These are phyloP conservation scores for Colletotrichum theobromicola DNA, from an alignment of 2,329 filamentous ascomycete species.

Conservation along the genomic window DNA sequence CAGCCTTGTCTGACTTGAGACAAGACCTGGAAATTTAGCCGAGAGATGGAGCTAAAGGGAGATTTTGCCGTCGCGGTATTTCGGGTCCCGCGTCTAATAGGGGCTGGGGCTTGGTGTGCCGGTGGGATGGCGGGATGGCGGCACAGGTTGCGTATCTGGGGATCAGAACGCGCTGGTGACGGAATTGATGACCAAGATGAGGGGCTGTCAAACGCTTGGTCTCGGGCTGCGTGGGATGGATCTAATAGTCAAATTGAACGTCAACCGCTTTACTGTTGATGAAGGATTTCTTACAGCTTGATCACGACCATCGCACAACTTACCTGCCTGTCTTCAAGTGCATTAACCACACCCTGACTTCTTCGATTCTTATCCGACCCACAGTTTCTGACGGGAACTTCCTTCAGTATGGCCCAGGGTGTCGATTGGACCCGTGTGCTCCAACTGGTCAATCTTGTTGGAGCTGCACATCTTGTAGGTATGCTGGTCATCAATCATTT, in stretches of 20 bases:
- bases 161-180: background rate
- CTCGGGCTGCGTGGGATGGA: background rate
- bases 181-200: background rate
- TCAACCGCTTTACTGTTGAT: background rate
- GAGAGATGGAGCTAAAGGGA: background rate
- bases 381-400: background rate
- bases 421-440: background rate
- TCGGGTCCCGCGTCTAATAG: background rate
- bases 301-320: background rate
- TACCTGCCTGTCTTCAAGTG: background rate
- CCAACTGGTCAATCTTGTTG: background rate
- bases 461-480: background rate
- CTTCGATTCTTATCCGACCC: background rate
- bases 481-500: background rate
- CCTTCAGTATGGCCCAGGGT: background rate
- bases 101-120: background rate
- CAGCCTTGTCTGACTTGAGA: background rate
- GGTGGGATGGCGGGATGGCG: conserved; percentile 12
- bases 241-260: background rate
- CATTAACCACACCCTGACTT: background rate
- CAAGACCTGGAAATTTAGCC: background rate
- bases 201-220: background rate
- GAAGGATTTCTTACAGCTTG: background rate
- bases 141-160: background rate
- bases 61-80: background rate